Conservation (phyloP, 306 rosid genomes). For the Corylus heterophylla region DNA sequence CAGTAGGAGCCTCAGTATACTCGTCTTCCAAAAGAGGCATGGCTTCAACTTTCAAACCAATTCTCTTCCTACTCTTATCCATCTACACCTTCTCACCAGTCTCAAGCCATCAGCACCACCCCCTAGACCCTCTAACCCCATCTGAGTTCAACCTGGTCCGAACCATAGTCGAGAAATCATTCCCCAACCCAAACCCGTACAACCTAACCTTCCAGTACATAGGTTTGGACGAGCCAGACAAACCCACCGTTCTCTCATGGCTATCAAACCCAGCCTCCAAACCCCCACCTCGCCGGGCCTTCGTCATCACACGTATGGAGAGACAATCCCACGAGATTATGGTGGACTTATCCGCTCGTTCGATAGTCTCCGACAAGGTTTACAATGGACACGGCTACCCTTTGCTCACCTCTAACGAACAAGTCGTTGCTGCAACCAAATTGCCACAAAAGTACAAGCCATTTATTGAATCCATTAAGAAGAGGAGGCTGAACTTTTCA, state of each 20-base stretch:
- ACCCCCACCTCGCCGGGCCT: background rate
- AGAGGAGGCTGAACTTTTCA: constrained; percentile 35
- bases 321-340: background rate
- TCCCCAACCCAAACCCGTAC: background rate
- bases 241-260: background rate
- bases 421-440: background rate
- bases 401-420: constrained; percentile 3
- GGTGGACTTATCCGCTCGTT: background rate
- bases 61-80: background rate
- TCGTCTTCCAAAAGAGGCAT: background rate
- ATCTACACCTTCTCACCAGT: background rate
- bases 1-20: background rate
- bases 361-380: background rate
- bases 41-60: background rate
- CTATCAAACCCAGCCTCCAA: background rate
- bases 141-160: background rate
- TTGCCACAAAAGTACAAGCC: constrained; percentile 29
- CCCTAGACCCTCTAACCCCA: constrained; percentile 1
- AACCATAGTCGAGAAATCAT: background rate
- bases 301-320: background rate
- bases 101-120: constrained; percentile 13
- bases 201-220: constrained; percentile 5
- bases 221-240: constrained; percentile 10
- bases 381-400: constrained; percentile 1
- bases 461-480: constrained; percentile 26